A percentile compares a stretch with the other conserved stretches of the same genome.
Conservation (phyloP, 768 basidiomycete species). For the Auricularia heimuer region DNA sequence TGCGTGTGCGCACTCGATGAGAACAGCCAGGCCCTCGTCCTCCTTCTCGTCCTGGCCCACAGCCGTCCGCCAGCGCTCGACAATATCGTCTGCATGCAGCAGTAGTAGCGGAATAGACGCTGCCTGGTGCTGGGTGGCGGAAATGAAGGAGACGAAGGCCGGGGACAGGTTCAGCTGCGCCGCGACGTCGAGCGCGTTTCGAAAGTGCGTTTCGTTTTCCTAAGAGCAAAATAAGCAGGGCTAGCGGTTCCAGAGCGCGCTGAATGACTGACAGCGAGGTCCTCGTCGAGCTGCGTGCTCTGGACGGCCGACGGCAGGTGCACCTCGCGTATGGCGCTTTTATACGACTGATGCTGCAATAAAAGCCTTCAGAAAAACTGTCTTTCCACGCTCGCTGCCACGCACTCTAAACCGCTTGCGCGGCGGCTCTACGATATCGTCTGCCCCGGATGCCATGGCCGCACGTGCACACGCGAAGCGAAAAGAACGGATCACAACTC, state of each 20-base stretch:
- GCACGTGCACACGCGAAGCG: background rate
- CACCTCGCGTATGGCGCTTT: constrained; percentile 53
- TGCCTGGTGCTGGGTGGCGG: constrained; percentile 48
- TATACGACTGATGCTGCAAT: constrained; percentile 62
- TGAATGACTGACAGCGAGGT: constrained; percentile 36
- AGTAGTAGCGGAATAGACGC: constrained; percentile 73
- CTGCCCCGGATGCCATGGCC: background rate
- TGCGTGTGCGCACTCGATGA: constrained; percentile 57
- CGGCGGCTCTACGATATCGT: background rate
- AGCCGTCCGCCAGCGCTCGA: constrained; percentile 52
- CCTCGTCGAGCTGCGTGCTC: constrained; percentile 42
- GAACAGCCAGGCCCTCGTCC: constrained; percentile 59
- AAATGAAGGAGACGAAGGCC: constrained; percentile 61
- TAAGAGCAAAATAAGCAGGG: constrained; percentile 17
- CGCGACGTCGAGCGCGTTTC: constrained; percentile 63
- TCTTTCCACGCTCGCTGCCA: background rate
- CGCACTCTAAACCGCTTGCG: constrained; percentile 6
- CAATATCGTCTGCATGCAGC: constrained; percentile 66
- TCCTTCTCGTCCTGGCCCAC: constrained; percentile 29
- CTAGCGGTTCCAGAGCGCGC: background rate
- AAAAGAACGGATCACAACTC: background rate
- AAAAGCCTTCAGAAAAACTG: background rate
- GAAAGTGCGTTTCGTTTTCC: constrained; percentile 76
- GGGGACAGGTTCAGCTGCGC: constrained; percentile 71
- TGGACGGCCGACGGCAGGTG: constrained; percentile 60